Evolutionary conservation across 495 filamentous ascomycete genomes (phyloP).

Genomic region (Penicillium cinerascens): DNA sequence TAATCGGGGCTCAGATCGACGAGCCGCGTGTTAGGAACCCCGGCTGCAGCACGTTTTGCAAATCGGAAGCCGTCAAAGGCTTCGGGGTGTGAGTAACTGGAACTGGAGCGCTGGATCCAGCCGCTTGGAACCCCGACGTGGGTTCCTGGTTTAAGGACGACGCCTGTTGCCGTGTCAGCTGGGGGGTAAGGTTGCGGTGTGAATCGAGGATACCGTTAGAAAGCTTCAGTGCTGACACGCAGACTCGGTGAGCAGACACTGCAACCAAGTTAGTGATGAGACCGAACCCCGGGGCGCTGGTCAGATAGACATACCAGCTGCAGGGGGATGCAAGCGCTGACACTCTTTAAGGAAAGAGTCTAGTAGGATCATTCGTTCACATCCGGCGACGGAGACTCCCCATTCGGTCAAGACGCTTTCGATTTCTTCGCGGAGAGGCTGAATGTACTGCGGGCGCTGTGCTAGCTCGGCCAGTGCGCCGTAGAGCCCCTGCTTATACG

Average conservation of each 20-base stretch:
- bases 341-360: constrained; percentile 33
- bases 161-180: constrained; percentile 5
- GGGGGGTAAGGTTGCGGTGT: background rate
- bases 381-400: constrained; percentile 13
- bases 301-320: constrained; percentile 20
- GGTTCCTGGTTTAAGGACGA: constrained; percentile 22
- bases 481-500: constrained; percentile 18
- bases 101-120: constrained; percentile 18
- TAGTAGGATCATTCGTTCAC: constrained; percentile 18
- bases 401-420: constrained; percentile 3
- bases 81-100: constrained; percentile 17
- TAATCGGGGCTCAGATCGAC: constrained; percentile 26
- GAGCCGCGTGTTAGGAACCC: constrained; percentile 12
- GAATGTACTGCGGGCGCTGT: constrained; percentile 24
- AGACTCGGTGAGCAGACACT: constrained; percentile 28
- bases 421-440: constrained; percentile 22
- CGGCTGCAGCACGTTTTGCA: constrained; percentile 16
- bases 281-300: background rate
- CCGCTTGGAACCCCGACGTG: constrained; percentile 25
- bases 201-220: constrained; percentile 16
- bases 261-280: constrained; percentile 5
- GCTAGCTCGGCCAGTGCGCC: constrained; percentile 23
- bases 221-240: constrained; percentile 10
- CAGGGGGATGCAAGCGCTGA: constrained; percentile 24
- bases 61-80: constrained; percentile 31